phyloP scores from a whole-genome alignment of 1,139 yeast species.

The Saccharomyces pastorianus region DNA sequence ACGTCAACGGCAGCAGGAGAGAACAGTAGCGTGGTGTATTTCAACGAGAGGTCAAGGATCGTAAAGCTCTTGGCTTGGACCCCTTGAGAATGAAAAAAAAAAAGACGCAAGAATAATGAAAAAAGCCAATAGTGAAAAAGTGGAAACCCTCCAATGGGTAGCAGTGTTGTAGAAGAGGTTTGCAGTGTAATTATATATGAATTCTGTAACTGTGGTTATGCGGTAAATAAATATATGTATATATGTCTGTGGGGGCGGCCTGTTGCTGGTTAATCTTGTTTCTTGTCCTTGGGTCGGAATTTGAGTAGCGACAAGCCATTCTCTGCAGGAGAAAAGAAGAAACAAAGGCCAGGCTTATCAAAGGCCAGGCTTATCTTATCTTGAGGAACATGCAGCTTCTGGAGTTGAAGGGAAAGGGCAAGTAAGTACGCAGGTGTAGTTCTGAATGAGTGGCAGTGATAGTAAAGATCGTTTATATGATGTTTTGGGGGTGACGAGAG shows the following conservation, averaged over 20 bases:
- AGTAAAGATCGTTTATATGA: conserved; percentile 43
- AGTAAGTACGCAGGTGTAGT: neutral
- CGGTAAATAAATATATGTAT: neutral
- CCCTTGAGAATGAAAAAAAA: neutral
- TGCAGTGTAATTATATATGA: neutral
- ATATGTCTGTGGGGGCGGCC: neutral
- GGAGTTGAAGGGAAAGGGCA: neutral
- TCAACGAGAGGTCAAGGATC: neutral
- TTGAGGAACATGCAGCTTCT: neutral
- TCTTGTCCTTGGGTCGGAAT: neutral
- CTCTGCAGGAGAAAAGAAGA: neutral
- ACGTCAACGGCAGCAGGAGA: neutral
- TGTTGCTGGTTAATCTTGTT: neutral
- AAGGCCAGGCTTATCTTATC: neutral
- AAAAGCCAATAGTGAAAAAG: neutral
- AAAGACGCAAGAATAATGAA: neutral
- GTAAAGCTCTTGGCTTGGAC: neutral
- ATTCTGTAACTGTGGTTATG: neutral
- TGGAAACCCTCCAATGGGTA: neutral
- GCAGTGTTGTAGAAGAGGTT: neutral
- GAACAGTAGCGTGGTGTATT: neutral
- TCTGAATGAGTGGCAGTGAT: neutral
- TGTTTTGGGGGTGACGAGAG: conserved; percentile 54
- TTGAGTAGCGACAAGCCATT: neutral
- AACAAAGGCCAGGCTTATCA: neutral